Evolutionary conservation across 78 protist genomes (phyloP).

Genomic region (Protostelium mycophagum): DNA sequence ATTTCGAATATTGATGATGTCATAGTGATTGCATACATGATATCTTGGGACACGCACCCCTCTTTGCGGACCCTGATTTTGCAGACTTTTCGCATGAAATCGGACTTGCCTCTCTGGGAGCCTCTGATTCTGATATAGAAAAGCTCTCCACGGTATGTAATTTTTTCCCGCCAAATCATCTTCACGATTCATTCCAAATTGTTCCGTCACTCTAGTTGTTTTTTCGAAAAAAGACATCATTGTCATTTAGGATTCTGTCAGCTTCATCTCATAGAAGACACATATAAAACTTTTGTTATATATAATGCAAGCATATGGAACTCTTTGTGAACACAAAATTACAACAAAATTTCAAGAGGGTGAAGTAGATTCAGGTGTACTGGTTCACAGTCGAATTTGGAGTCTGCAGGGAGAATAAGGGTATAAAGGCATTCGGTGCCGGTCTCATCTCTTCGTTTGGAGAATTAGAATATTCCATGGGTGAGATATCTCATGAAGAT

Average conservation of each 20-base stretch:
- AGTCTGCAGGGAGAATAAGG: conserved; percentile 75
- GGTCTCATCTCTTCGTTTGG: conserved; percentile 93
- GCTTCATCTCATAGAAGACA: no score
- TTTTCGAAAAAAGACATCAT: no score
- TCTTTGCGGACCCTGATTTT: conserved; percentile 91
- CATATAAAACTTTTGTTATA: no score
- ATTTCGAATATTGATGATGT: not conserved
- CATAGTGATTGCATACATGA: conserved; percentile 66
- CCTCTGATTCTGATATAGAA: conserved; percentile 84
- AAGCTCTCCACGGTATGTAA: conserved; percentile 68
- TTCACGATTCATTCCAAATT: not conserved
- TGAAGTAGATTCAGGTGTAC: conserved; percentile 46
- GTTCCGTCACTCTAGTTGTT: not conserved
- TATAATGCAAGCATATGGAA: no score
- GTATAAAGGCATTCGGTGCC: conserved; percentile 88
- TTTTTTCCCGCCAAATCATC: not conserved
- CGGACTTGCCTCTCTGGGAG: conserved; percentile 92
- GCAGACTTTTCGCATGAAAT: conserved; percentile 91
- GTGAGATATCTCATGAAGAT: not conserved
- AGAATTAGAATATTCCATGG: conserved; percentile 71
- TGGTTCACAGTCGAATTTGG: conserved; percentile 97
- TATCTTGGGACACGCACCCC: conserved; percentile 92
- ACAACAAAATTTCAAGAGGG: no score
- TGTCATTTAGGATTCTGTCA: no score
- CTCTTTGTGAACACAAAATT: no score